Evolutionary conservation across 2,329 filamentous ascomycete genomes (phyloP).

Genomic region (Trichophyton verrucosum): DNA sequence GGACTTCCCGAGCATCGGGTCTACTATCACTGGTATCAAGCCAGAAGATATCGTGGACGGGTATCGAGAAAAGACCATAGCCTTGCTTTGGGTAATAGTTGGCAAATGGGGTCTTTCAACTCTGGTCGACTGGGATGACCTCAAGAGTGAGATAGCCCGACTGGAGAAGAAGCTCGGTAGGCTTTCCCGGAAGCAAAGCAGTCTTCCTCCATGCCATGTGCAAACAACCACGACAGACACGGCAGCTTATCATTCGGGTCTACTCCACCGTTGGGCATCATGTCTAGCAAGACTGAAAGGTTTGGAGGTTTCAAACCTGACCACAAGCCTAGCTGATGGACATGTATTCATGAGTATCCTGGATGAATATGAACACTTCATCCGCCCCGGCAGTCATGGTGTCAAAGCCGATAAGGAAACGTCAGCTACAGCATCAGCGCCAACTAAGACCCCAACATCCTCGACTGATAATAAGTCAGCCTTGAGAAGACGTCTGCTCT

Average conservation of each 20-base stretch:
- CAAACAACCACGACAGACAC: conserved; percentile 20
- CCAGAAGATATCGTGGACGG: conserved; percentile 52
- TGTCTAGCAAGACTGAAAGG: conserved; percentile 38
- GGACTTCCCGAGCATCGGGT: conserved; percentile 29
- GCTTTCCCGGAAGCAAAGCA: conserved; percentile 13
- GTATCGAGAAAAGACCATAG: conserved; percentile 51
- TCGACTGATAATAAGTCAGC: neutral
- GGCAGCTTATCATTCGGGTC: conserved; percentile 20
- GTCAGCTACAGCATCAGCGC: neutral
- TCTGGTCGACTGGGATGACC: conserved; percentile 44
- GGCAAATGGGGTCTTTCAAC: conserved; percentile 43
- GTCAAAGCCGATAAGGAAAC: neutral
- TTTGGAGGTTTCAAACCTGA: conserved; percentile 41
- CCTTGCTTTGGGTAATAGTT: conserved; percentile 48
- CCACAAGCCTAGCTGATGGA: conserved; percentile 46
- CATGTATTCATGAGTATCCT: conserved; percentile 44
- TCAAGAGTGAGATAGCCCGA: conserved; percentile 38
- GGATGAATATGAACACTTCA: conserved; percentile 39
- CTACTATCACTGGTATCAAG: conserved; percentile 33
- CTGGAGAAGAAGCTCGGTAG: neutral
- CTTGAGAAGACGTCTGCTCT: conserved; percentile 25
- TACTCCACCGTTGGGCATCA: conserved; percentile 47
- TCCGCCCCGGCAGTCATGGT: neutral
- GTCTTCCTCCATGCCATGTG: conserved; percentile 12
- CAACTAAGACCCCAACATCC: neutral